phyloP scores from a whole-genome alignment of 148 eudicot species.

The Amaranthus hypochondriacus region DNA sequence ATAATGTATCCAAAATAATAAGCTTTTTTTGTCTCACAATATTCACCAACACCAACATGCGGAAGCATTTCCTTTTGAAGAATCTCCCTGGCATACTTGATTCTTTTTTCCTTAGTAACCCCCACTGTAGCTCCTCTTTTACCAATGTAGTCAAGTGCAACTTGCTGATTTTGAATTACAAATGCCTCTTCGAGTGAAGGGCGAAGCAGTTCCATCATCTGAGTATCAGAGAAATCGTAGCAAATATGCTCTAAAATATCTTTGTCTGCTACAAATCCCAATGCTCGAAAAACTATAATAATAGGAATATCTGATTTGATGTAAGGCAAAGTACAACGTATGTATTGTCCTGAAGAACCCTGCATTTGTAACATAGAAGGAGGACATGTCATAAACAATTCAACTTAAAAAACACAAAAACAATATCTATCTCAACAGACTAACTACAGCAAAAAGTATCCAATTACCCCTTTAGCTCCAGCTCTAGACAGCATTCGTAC shows the following conservation, averaged over 20 bases:
- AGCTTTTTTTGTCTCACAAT: conserved; percentile 97
- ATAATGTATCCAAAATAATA: conserved; percentile 96
- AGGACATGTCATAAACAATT: conserved; percentile 1
- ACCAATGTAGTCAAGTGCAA: conserved; percentile 93
- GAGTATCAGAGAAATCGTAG: conserved; percentile 85
- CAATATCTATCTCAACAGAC: neutral
- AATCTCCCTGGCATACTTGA: conserved; percentile 93
- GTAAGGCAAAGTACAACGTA: conserved; percentile 93
- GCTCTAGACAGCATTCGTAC: conserved; percentile 96
- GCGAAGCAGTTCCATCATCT: conserved; percentile 97
- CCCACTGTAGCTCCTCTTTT: conserved; percentile 97
- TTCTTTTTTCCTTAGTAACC: conserved; percentile 85
- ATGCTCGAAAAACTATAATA: conserved; percentile 85
- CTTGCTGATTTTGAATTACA: conserved; percentile 98
- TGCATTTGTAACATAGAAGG: conserved; percentile 27
- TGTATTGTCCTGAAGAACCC: conserved; percentile 98
- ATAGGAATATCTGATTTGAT: conserved; percentile 92
- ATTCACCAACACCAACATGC: conserved; percentile 93
- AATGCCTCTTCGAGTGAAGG: conserved; percentile 99
- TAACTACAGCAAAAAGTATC: conserved; percentile 3
- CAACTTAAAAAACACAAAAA: neutral
- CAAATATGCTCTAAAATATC: conserved; percentile 97
- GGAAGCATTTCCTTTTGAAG: conserved; percentile 99
- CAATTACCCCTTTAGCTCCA: conserved; percentile 94
- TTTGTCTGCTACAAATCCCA: conserved; percentile 96